Evolutionary conservation across 2,329 filamentous ascomycete species (phyloP), one percentile per base, ranked within the genome.

Genomic region (Trichophyton verrucosum): DNA sequence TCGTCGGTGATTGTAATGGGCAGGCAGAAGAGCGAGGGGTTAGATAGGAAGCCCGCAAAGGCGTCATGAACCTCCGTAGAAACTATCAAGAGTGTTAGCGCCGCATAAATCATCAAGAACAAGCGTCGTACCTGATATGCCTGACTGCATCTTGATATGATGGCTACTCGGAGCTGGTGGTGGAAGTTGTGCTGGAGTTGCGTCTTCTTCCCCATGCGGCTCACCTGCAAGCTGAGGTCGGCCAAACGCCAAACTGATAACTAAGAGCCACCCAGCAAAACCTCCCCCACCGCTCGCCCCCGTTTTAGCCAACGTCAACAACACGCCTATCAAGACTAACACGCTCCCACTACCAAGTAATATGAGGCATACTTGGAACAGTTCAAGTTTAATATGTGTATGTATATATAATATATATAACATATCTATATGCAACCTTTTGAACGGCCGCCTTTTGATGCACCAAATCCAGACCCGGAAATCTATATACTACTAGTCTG

Each of bases 1-100:
- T 79, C 77, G 33, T 68, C 69, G 22, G 71, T 70, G 62, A 79
- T 80, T 51, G 73, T 78, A 30, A 77, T 72, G 9, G 77, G 76
- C 40, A 80, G 72, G 49, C 74, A 77, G 68, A 78, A 78, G 64
- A 72, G 68, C 47, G 73, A 70, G 60, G 69, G 49, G 64, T 75
- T 72, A 53, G 70, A 69, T 62, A 73, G 71, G 69, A 79, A 78
- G 66, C 68, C 63, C 57, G 68, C 70, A 68, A 80, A 80, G 40
- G 77, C 77, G 66, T 74, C 68, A 58, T 77, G 76, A 40, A 80
- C 74, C 65, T 77, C 75, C 58, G 72, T 61, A 53, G 77, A 78
- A 64, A 76, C 77, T 78, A 62, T 9, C 20, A 27, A 57, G 47
- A 47, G 38, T 7, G 30, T 61, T 61, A 61, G 60, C 36, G 46